Conservation (phyloP, 2,329 filamentous ascomycete species). For the Dryadomyces quercivorus region DNA sequence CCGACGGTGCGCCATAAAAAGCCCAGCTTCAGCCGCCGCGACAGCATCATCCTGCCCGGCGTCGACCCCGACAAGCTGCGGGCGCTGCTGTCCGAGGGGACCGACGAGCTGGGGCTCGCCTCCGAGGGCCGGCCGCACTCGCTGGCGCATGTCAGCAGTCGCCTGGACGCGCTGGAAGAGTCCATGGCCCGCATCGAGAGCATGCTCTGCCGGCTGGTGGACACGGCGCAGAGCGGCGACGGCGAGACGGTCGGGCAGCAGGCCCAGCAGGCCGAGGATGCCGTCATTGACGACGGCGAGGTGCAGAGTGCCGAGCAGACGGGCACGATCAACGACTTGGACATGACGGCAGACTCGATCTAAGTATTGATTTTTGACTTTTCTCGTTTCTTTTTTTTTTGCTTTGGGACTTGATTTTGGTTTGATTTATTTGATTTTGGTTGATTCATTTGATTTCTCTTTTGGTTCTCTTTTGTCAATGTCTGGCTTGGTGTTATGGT, state of each 20-base stretch:
- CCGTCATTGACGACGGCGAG: slow-evolving; percentile 10
- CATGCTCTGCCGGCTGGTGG: slow-evolving; percentile 16
- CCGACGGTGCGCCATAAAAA: not conserved
- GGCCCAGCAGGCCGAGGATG: slow-evolving; percentile 3
- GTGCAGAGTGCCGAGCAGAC: slow-evolving; percentile 7
- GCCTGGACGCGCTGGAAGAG: slow-evolving; percentile 38
- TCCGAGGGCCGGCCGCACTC: not conserved
- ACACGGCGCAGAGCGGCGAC: not conserved
- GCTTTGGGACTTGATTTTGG: not conserved
- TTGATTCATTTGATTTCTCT: not conserved
- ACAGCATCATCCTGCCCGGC: slow-evolving; percentile 44
- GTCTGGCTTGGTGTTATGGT: not conserved
- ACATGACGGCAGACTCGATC: slow-evolving; percentile 8
- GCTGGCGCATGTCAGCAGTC: slow-evolving; percentile 26
- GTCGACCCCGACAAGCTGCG: slow-evolving; percentile 35
- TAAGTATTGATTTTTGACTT: not conserved
- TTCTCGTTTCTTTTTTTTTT: not conserved
- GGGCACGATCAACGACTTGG: slow-evolving; percentile 12
- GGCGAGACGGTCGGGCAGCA: slow-evolving; percentile 5
- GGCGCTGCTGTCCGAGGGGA: slow-evolving; percentile 30
- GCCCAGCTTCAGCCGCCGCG: slow-evolving; percentile 30
- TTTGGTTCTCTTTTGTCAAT: not conserved
- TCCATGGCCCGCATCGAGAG: slow-evolving; percentile 26
- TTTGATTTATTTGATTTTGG: not conserved
- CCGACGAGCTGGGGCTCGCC: not conserved